Conservation (phyloP, 1,139 yeast genomes). For the Taphrina communis region DNA sequence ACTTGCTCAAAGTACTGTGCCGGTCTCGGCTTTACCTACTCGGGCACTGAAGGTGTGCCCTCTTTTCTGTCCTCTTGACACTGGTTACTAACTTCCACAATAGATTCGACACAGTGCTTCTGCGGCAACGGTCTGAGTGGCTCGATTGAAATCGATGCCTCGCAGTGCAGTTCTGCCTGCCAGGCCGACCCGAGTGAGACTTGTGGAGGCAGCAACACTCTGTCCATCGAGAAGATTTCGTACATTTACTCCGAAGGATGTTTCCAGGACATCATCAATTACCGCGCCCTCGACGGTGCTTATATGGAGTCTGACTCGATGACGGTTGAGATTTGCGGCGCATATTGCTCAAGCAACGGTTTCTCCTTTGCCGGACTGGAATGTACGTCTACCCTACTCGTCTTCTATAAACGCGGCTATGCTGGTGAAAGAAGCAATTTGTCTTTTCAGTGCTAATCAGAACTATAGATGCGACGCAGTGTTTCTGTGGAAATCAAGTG, state of each 20-base stretch:
- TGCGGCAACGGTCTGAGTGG: slow-evolving; percentile 18
- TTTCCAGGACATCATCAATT: slow-evolving; percentile 23
- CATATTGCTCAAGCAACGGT: not conserved
- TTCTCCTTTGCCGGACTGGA: slow-evolving; percentile 15
- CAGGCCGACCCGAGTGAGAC: slow-evolving; percentile 21
- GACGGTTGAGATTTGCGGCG: slow-evolving; percentile 16
- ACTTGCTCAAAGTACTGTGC: slow-evolving; percentile 25
- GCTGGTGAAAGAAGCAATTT: not conserved
- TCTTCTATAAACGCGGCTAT: not conserved
- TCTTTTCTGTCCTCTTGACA: not conserved
- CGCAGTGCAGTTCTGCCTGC: slow-evolving; percentile 22
- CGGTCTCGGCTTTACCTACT: slow-evolving; percentile 12
- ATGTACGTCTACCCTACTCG: not conserved
- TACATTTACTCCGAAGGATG: slow-evolving; percentile 21
- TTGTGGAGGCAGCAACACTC: slow-evolving; percentile 33
- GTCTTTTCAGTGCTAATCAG: not conserved
- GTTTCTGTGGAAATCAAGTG: slow-evolving; percentile 31
- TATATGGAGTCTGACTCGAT: slow-evolving; percentile 4
- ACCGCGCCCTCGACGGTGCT: slow-evolving; percentile 21
- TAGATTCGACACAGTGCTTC: slow-evolving; percentile 18
- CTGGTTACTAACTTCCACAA: not conserved
- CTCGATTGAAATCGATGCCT: not conserved
- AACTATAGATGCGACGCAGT: slow-evolving; percentile 6
- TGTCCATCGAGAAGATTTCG: slow-evolving; percentile 9
- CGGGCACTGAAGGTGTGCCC: slow-evolving; percentile 13